Base-by-base conservation (phyloP, 306 rosid species). In the Cucumis cinereus region DNA sequence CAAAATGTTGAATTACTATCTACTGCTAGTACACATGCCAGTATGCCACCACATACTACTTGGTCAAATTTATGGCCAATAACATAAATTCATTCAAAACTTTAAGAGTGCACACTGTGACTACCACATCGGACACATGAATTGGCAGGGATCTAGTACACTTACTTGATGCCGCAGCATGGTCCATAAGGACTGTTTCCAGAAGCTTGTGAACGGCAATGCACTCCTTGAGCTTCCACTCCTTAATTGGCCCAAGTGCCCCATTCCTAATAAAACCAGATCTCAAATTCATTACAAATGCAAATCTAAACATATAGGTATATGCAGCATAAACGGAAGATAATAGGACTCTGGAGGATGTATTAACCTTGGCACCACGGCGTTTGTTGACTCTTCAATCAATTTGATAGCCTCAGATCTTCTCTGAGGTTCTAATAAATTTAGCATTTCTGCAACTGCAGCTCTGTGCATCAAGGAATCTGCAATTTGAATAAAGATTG, bases 401-500 rank as follows among this genome's bases (percentile, higher is more conserved):
- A 90, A 85, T 83, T 84, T 86, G 62, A 92, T 87, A 50, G 98
- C 93, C 78, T 92, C 96, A 19, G 85, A 66, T 83, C 88, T 95
- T 77, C 73, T 88, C 78, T 75, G 83, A 60, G 93, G 88, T 74
- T 92, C 90, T 85, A 90, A 84, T 84, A 83, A 80, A 86, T 82
- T 83, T 59, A 90, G 76, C 84, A 88, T 84, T 87, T 95, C 97
- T 14, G 96, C 89, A 81, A 76, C 93, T 36, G 97, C 96, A 73
- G 92, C 93, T 83, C 96, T 89, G 73, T 92, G 96, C 96, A 88
- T 85, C 87, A 95, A 87, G 78, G 98, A 95, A 82, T 89, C 99
- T 95, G 92, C 84, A 74, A 47, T 59, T 40, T 70, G 30, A 38
- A 81, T 54, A 74, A 33, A 72, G 73, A 76, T 14, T 22, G 66